Evolutionary conservation across 306 rosid genomes (phyloP), one percentile per base, ranked within the genome.

Genomic region (Sindora glabra): DNA sequence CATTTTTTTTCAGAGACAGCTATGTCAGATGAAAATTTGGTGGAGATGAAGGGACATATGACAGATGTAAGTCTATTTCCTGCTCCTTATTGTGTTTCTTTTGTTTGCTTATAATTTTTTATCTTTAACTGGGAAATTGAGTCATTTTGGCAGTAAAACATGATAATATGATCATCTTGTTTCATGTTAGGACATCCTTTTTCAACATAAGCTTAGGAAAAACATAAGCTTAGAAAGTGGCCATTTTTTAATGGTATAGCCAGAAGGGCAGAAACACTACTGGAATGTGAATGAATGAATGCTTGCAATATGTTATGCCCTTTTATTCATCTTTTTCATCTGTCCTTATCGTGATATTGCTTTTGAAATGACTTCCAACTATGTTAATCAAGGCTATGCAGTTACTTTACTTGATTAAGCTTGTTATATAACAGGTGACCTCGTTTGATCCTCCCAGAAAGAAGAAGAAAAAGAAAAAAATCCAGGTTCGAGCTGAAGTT

Each of bases 401-500:
- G 18, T 17, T 44, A 16, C 12, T 16, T 42, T 42, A 42, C 10
- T 42, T 44, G 48, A 3, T 44, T 41, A 17, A 45, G 26, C 15
- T 1, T 18, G 26, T 45, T 18, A 4, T 26, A 14, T 27, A 0
- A 34, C 41, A 52, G 58, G 17, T 52, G 9, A 18, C 40, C 15
- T 27, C 58, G 15, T 52, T 52, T 30, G 40, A 29, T 29, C 58
- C 58, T 52, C 29, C 58, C 30, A 29, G 16, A 52, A 52, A 15
- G 58, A 52, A 29, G 58, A 52, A 52, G 58, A 52, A 52, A 52
- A 52, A 52, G 58, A 52, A 52, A 22, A 52, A 52, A 27, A 9
- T 15, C 40, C 38, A 5, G 24, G 13, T 52, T 52, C 38, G n/a
- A 52, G 24, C 21, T 52, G 40, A 30, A 40, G 88, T 75, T 15